Percentiles rank a stretch among this genome's conserved stretches.
Evolutionary conservation across 148 eudicot genomes (phyloP).

Genomic region (Limonium bicolor): DNA sequence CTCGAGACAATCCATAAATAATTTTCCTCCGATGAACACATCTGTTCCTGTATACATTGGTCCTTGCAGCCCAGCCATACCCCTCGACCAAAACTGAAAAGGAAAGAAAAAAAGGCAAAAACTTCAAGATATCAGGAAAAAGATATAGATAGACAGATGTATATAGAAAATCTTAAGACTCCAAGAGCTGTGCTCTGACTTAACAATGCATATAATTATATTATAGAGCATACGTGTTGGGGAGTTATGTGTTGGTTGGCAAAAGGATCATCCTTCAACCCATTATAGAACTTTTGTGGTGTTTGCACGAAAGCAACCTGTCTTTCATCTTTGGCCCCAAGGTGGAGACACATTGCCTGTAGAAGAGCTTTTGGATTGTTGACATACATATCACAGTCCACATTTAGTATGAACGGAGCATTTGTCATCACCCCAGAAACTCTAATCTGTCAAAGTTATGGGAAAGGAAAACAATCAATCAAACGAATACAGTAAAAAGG

Average conservation of each 20-base stretch:
- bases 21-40: constrained; percentile 25
- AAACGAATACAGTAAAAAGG: too few relatives aligned
- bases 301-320: constrained; percentile 18
- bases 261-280: constrained; percentile 20
- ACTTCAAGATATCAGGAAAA: too few relatives aligned
- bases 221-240: background rate
- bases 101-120: background rate
- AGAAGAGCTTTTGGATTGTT: constrained; percentile 16
- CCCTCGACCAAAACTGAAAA: constrained; percentile 8
- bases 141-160: too few relatives aligned
- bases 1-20: constrained; percentile 19
- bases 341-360: constrained; percentile 16
- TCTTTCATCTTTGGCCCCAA: constrained; percentile 9
- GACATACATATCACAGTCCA: constrained; percentile 26
- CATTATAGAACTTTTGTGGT: constrained; percentile 20
- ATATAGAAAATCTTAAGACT: background rate
- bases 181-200: too few relatives aligned
- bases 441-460: constrained; percentile 19
- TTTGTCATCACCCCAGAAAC: constrained; percentile 33
- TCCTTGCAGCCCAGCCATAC: constrained; percentile 18
- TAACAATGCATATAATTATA: background rate
- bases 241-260: constrained; percentile 16
- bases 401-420: constrained; percentile 24
- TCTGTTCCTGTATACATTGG: constrained; percentile 16
- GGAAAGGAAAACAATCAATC: too few relatives aligned